These are phyloP conservation scores for Wickerhamiella cacticola DNA, from an alignment of 805 yeast species.

Conservation along the genomic window DNA sequence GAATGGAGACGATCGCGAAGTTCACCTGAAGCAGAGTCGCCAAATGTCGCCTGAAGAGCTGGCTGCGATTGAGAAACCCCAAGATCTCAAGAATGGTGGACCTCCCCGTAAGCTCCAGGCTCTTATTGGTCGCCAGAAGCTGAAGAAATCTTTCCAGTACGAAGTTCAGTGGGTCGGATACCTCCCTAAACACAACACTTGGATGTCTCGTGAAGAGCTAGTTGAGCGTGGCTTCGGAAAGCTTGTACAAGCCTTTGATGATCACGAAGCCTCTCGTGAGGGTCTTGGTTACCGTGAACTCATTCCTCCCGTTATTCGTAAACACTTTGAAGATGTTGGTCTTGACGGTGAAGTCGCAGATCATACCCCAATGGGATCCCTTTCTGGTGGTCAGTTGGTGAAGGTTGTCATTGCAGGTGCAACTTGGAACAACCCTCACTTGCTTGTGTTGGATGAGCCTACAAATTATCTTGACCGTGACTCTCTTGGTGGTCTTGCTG, in stretches of 20 bases:
- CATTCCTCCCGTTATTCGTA: conserved; percentile 80
- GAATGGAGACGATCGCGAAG: conserved; percentile 97
- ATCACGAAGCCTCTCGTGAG: conserved; percentile 98
- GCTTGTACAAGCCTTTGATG: conserved; percentile 92
- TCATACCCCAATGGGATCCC: conserved; percentile 91
- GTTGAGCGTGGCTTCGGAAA: conserved; percentile 77
- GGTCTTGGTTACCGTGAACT: conserved; percentile 97
- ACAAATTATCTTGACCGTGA: conserved; percentile 97
- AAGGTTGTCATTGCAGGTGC: conserved; percentile 99
- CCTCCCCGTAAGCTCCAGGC: conserved; percentile 88
- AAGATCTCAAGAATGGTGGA: conserved; percentile 75
- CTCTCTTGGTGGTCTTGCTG: conserved; percentile 92
- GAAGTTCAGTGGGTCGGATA: conserved; percentile 89
- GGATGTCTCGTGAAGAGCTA: conserved; percentile 78
- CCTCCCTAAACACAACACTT: conserved; percentile 86
- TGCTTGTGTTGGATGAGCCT: conserved; percentile 94
- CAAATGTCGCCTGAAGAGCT: conserved; percentile 69
- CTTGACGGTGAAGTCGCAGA: conserved; percentile 97
- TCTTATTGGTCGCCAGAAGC: conserved; percentile 91
- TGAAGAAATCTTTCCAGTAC: conserved; percentile 92
- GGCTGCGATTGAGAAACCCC: conserved; percentile 60
- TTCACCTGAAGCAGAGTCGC: conserved; percentile 83
- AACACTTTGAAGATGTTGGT: conserved; percentile 96
- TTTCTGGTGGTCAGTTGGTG: conserved; percentile 96
- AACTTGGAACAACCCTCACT: conserved; percentile 98